Percentiles rank a stretch among this genome's conserved stretches.
Evolutionary conservation across 257 asterid species (phyloP).

Genomic region (Nicotiana otophora): DNA sequence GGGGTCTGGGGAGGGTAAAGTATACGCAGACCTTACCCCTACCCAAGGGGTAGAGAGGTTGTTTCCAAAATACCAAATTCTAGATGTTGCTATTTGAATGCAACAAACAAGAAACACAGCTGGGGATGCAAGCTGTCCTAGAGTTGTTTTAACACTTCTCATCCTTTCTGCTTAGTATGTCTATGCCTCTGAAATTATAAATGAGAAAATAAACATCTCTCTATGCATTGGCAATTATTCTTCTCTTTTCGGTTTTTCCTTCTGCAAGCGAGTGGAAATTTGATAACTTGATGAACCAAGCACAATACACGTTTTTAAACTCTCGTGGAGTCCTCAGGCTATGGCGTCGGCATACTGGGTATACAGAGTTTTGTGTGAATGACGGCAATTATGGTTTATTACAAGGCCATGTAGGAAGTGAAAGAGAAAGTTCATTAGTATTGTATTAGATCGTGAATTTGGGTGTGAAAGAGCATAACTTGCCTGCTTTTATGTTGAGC

Average conservation of each 20-base stretch:
- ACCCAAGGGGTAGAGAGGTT: no score
- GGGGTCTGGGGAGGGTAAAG: no score
- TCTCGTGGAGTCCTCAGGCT: background rate
- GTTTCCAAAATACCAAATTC: background rate
- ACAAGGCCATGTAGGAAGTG: background rate
- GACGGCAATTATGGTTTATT: background rate
- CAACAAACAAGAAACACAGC: no score
- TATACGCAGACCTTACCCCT: no score
- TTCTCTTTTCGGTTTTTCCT: background rate
- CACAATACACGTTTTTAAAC: background rate
- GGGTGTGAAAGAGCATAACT: background rate
- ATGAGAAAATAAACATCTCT: background rate
- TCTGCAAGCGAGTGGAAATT: background rate
- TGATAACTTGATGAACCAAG: background rate
- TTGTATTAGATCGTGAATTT: background rate
- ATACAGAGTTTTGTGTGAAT: background rate
- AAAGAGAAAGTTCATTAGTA: background rate
- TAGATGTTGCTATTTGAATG: background rate
- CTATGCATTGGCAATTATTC: background rate
- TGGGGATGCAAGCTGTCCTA: background rate
- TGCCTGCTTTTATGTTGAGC: background rate
- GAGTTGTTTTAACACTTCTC: background rate
- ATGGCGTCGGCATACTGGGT: background rate
- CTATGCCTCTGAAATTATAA: background rate
- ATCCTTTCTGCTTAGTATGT: background rate